Percentiles rank a stretch among this genome's conserved stretches.
Conservation (phyloP, 1,139 yeast species). For the Yamadazyma diddensiae region DNA sequence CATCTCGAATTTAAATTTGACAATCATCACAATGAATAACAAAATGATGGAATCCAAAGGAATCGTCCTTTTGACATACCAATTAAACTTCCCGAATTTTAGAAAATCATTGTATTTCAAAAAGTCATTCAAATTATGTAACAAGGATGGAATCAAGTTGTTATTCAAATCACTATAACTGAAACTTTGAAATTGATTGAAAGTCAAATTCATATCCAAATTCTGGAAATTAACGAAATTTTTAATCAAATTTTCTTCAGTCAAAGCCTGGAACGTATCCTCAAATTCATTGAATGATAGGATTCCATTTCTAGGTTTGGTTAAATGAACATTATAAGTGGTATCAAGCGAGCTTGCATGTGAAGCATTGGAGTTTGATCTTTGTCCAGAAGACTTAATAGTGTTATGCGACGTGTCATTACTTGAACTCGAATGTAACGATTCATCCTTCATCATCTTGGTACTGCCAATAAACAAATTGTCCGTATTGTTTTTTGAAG, state of each 20-base stretch:
- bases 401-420: background rate
- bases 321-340: slow-evolving; percentile 15
- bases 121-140: slow-evolving; percentile 56
- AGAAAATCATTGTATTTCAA: slow-evolving; percentile 46
- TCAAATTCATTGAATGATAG: slow-evolving; percentile 38
- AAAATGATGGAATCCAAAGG: slow-evolving; percentile 60
- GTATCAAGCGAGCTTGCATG: slow-evolving; percentile 5
- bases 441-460: slow-evolving; percentile 9
- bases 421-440: slow-evolving; percentile 7
- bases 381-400: background rate
- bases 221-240: slow-evolving; percentile 28
- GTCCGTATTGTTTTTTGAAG: background rate
- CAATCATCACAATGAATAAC: slow-evolving; percentile 49
- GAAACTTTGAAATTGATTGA: slow-evolving; percentile 33
- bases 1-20: slow-evolving; percentile 49
- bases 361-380: slow-evolving; percentile 6
- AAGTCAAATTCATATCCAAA: slow-evolving; percentile 34
- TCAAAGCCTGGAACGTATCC: slow-evolving; percentile 41
- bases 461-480: slow-evolving; percentile 1
- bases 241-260: slow-evolving; percentile 37
- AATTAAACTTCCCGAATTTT: slow-evolving; percentile 51
- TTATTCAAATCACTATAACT: slow-evolving; percentile 49
- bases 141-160: slow-evolving; percentile 55
- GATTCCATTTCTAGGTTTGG: slow-evolving; percentile 22
- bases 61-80: slow-evolving; percentile 58